Evolutionary conservation across 2,329 filamentous ascomycete species (phyloP), one percentile per base, ranked within the genome.

Genomic region (Aspergillus carbonarius): DNA sequence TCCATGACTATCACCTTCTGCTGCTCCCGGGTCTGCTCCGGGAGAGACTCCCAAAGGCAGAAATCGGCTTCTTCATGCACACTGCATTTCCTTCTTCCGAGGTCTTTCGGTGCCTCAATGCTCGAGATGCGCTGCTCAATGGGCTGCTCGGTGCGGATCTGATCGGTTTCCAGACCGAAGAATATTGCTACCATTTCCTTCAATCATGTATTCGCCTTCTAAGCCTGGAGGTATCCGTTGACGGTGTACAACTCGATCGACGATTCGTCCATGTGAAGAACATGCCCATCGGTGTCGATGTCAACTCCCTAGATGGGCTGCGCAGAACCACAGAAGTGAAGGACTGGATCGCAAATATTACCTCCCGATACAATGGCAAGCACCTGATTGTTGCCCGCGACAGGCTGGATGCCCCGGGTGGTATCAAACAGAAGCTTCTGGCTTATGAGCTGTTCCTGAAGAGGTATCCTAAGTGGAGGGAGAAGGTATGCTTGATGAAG

Each of bases 1-100:
- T 98, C 40, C 92, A 97, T 72, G 93, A 98, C 74, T 97, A 98
- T 72, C 93, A 98, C 73, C 83, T 98, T 40, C 83, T 97, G 3
- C 81, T 96, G 9, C 90, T 97, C 2, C 93, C 93, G 4, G 82
- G 80, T 39, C 92, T 97, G 88, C 81, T 98, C 48, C 89, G 93
- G 34, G 86, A 93, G 76, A 92, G 90, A 79, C 44, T 78, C 1
- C 92, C 93, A 0, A 89, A 96, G 60, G 92, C 92, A 18, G 90
- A 96, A 78, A 97, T 98, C 67, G 93, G 93, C 9, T 93, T 97
- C 80, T 98, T 96, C 78, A 80, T 98, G 25, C 93, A 98, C 73
- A 91, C 92, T 13, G 91, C 93, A 0, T 98, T 98, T 73, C 93
- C 93, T 1, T 97, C 93, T 0, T 97, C 93, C 0, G 93, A 98